A percentile compares a stretch with the other conserved stretches of the same genome.
Conservation (phyloP, 2,329 filamentous ascomycete species). For the Rasamsonia emersonii region DNA sequence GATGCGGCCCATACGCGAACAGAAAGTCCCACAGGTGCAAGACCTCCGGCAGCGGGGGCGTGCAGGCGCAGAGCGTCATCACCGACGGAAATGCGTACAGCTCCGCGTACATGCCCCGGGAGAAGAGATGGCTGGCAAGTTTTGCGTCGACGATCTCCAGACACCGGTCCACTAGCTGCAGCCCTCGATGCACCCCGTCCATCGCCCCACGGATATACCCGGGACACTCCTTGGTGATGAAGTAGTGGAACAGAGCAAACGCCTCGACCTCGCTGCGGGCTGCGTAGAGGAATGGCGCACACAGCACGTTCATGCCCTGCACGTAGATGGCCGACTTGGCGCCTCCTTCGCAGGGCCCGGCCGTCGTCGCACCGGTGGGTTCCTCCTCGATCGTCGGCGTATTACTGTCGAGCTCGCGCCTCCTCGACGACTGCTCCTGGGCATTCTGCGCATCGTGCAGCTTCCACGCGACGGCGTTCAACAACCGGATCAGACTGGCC, state of each 20-base stretch:
- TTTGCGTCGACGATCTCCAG: constrained; percentile 86
- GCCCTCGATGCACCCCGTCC: constrained; percentile 90
- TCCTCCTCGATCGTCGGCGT: constrained; percentile 32
- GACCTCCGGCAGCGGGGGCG: constrained; percentile 87
- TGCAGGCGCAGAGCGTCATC: constrained; percentile 89
- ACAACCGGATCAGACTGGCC: constrained; percentile 82
- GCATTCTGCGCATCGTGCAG: constrained; percentile 66
- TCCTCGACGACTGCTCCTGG: constrained; percentile 35
- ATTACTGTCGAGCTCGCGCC: constrained; percentile 32
- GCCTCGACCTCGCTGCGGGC: constrained; percentile 92
- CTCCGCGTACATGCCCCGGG: constrained; percentile 81
- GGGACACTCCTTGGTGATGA: constrained; percentile 80
- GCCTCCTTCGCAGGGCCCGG: constrained; percentile 47
- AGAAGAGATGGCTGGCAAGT: constrained; percentile 71
- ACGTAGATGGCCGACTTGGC: constrained; percentile 79
- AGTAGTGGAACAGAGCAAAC: constrained; percentile 79
- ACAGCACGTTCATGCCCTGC: constrained; percentile 97
- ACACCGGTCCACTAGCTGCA: constrained; percentile 86
- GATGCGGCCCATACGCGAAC: constrained; percentile 87
- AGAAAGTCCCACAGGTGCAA: constrained; percentile 93
- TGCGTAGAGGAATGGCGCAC: constrained; percentile 89
- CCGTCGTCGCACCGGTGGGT: constrained; percentile 36
- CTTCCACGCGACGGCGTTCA: constrained; percentile 93
- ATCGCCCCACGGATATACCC: constrained; percentile 93
- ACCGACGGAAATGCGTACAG: constrained; percentile 96